Conservation (phyloP, 805 yeast species). For the Spathaspora sp. region DNA sequence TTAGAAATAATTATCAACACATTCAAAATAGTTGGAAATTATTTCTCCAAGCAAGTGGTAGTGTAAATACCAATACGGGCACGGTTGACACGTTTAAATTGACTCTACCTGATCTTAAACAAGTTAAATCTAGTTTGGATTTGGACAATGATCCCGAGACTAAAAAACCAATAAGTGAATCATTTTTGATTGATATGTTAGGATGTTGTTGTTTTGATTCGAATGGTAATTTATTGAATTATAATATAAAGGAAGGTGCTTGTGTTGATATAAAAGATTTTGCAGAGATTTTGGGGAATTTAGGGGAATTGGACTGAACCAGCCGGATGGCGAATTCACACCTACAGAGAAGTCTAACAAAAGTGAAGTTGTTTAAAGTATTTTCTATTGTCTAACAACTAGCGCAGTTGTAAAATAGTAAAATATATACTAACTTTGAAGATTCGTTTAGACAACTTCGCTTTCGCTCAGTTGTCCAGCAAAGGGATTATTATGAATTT, state of each 20-base stretch:
- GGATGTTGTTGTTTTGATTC: slow-evolving; percentile 26
- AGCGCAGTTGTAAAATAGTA: neutral
- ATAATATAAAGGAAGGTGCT: slow-evolving; percentile 25
- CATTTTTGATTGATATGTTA: slow-evolving; percentile 39
- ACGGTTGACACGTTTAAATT: slow-evolving; percentile 15
- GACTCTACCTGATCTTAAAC: slow-evolving; percentile 25
- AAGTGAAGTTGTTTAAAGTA: too few relatives aligned
- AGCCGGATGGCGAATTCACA: too few relatives aligned
- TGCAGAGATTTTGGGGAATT: slow-evolving; percentile 37
- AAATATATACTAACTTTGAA: neutral
- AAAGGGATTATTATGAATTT: slow-evolving; percentile 1
- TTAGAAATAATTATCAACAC: slow-evolving; percentile 24
- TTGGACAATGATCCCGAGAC: slow-evolving; percentile 21
- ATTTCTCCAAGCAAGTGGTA: slow-evolving; percentile 17
- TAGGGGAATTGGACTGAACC: slow-evolving; percentile 31
- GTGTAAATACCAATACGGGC: neutral
- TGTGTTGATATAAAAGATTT: slow-evolving; percentile 35
- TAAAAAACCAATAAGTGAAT: slow-evolving; percentile 20
- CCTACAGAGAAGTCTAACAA: too few relatives aligned
- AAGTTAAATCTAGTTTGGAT: slow-evolving; percentile 23
- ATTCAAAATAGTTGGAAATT: slow-evolving; percentile 33
- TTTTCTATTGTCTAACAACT: too few relatives aligned
- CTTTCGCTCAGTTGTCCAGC: neutral
- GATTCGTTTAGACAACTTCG: neutral
- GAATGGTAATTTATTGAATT: slow-evolving; percentile 26